Evolutionary conservation across 2,329 filamentous ascomycete species (phyloP).

Genomic region (Fusarium nurragi): DNA sequence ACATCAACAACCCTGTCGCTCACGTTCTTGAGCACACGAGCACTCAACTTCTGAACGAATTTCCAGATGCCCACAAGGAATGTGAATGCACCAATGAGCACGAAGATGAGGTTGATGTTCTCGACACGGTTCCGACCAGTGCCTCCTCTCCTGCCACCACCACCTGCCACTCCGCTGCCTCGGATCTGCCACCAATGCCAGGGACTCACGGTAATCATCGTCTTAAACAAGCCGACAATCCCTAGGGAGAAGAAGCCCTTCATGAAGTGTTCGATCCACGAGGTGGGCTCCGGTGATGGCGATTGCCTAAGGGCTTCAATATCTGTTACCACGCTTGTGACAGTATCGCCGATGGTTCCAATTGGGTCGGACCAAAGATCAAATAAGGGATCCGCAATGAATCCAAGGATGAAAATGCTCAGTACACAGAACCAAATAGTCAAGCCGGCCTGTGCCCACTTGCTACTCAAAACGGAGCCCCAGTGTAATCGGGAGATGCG

Average conservation of each 20-base stretch:
- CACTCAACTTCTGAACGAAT: constrained; percentile 77
- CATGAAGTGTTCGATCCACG: constrained; percentile 84
- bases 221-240: constrained; percentile 84
- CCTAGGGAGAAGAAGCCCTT: constrained; percentile 94
- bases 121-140: constrained; percentile 82
- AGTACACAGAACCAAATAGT: constrained; percentile 77
- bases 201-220: constrained; percentile 76
- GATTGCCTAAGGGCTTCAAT: constrained; percentile 49
- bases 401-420: constrained; percentile 84
- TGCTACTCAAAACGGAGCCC: constrained; percentile 75
- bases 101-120: constrained; percentile 80
- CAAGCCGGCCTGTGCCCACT: constrained; percentile 72
- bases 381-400: constrained; percentile 91
- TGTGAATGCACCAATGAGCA: constrained; percentile 81
- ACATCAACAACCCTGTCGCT: constrained; percentile 87
- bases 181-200: constrained; percentile 82
- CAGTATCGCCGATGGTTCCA: constrained; percentile 65
- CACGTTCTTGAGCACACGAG: constrained; percentile 76
- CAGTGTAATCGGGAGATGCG: constrained; percentile 79
- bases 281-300: constrained; percentile 60
- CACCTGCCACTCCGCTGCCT: constrained; percentile 63
- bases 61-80: constrained; percentile 89
- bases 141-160: constrained; percentile 62
- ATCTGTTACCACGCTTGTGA: constrained; percentile 57
- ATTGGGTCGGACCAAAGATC: constrained; percentile 85